Conservation (phyloP, 305 asterid genomes). For the Fraxinus greggii region DNA sequence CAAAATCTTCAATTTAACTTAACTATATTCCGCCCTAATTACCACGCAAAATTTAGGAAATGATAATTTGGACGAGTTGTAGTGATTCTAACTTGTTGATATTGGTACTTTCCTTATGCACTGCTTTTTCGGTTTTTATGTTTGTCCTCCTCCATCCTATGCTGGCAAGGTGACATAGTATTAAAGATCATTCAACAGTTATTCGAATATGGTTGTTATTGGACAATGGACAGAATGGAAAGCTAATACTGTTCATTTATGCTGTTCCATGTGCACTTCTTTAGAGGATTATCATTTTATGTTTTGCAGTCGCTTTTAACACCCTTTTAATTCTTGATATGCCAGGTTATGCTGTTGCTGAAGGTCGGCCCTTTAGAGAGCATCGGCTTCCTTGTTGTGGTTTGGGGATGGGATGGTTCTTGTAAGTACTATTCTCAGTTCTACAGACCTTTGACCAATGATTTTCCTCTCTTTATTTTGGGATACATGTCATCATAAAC, state of each 20-base stretch:
- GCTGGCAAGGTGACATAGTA: not conserved
- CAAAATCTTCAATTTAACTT: not conserved
- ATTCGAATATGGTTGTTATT: not conserved
- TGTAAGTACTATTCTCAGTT: conserved; percentile 52
- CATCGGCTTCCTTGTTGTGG: conserved; percentile 87
- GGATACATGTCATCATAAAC: not conserved
- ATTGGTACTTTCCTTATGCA: not conserved
- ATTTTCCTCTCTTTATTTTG: not conserved
- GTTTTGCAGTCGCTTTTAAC: conserved; percentile 4
- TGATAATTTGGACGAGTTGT: not conserved
- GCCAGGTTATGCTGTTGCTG: conserved; percentile 65
- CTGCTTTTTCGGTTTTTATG: not conserved
- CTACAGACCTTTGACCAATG: not conserved
- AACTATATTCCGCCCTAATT: not conserved
- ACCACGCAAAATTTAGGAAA: not conserved
- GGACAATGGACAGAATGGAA: not conserved
- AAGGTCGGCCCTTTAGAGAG: conserved; percentile 49
- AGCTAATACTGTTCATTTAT: not conserved
- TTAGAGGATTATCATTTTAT: not conserved
- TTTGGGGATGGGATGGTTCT: conserved; percentile 82
- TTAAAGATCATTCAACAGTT: not conserved
- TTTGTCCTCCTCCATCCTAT: not conserved
- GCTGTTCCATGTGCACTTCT: not conserved
- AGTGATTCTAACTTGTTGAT: not conserved
- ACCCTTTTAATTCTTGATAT: conserved; percentile 11